These are phyloP conservation scores for Neofusicoccum umdonicola DNA, from an alignment of 2,329 filamentous ascomycete genomes.

Conservation along the genomic window DNA sequence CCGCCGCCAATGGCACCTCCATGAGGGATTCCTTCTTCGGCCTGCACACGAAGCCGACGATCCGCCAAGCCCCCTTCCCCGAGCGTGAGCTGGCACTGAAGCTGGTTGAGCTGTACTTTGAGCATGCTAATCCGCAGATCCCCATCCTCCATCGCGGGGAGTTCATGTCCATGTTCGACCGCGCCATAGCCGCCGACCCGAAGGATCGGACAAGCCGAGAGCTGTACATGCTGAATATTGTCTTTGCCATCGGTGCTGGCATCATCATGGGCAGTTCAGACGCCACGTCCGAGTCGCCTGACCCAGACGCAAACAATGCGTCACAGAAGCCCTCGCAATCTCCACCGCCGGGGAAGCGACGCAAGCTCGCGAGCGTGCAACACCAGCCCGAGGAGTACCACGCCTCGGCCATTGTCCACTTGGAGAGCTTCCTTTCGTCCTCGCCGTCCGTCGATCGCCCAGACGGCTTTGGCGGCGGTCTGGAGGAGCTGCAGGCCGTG, in stretches of 20 bases:
- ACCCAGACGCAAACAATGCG: not conserved
- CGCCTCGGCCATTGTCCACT: slow-evolving; percentile 86
- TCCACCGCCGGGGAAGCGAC: slow-evolving; percentile 36
- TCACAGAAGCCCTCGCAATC: slow-evolving; percentile 30
- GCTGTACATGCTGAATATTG: slow-evolving; percentile 93
- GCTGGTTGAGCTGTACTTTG: slow-evolving; percentile 83
- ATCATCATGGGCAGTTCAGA: slow-evolving; percentile 70
- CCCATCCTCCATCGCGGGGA: slow-evolving; percentile 86
- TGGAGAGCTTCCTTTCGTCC: slow-evolving; percentile 78
- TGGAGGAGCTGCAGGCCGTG: slow-evolving; percentile 93
- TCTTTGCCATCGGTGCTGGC: slow-evolving; percentile 91
- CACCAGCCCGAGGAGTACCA: slow-evolving; percentile 92
- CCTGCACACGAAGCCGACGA: slow-evolving; percentile 85
- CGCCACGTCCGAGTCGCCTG: slow-evolving; percentile 27
- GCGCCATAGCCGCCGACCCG: slow-evolving; percentile 69
- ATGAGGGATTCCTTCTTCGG: slow-evolving; percentile 97
- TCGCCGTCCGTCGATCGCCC: slow-evolving; percentile 56
- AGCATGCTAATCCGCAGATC: slow-evolving; percentile 94
- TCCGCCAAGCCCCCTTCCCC: slow-evolving; percentile 82
- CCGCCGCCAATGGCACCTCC: slow-evolving; percentile 63
- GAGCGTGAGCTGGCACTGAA: slow-evolving; percentile 69
- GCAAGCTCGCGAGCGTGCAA: slow-evolving; percentile 52
- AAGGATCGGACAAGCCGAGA: slow-evolving; percentile 71
- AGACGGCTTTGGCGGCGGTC: slow-evolving; percentile 73
- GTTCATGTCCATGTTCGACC: slow-evolving; percentile 84